Base-by-base conservation (phyloP, 2,329 filamentous ascomycete genomes). In the Arthrobotrys megalospora region DNA sequence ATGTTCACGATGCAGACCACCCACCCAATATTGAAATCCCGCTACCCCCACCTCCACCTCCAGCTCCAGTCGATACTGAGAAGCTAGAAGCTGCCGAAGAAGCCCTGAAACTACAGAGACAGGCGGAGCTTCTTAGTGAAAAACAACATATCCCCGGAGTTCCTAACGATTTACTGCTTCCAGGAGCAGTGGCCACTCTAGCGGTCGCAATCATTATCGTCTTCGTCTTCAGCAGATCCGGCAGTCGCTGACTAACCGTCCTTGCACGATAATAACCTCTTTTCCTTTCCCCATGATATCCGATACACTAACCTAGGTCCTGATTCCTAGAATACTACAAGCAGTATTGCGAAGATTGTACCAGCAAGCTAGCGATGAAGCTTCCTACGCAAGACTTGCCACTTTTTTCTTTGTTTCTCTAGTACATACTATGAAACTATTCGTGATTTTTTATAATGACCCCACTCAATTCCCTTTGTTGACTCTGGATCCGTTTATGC, bases 161-260 rank as follows among this genome's bases (percentile, higher is more conserved):
- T 38, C 94, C 96, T 7, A 99, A 99, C 83, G 96, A 99, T 83
- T 87, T 98, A 68, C 28, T 79, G 45, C 58, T 88, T 98, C 48
- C 96, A 0, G 96, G 96, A 80, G 96, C 96, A 19, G 95, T 99
- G 83, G 94, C 96, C 72, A 94, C 94, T n/a, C 86, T 99, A 83
- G 96, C 95, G 8, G 93, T 96, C 50, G 94, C 97, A 43, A 97
- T 99, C 85, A 88, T 96, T 47, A 93, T 93, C 80, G 95, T 98
- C 10, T 99, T 99, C 86, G 91, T 94, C 48, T 90, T 99, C 82
- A 91, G 93, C 78, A 90, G 94, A 68, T 80, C 64, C 19, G 70
- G 76, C 38, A 78, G 60, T 36, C 58, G 75, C 75, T 78, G 75
- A 78, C 75, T 78, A 67, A 63, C 75, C 75, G 75, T 78, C 36